phyloP scores from a whole-genome alignment of 768 basidiomycete genomes.

The Coprinopsis strossmayeri region DNA sequence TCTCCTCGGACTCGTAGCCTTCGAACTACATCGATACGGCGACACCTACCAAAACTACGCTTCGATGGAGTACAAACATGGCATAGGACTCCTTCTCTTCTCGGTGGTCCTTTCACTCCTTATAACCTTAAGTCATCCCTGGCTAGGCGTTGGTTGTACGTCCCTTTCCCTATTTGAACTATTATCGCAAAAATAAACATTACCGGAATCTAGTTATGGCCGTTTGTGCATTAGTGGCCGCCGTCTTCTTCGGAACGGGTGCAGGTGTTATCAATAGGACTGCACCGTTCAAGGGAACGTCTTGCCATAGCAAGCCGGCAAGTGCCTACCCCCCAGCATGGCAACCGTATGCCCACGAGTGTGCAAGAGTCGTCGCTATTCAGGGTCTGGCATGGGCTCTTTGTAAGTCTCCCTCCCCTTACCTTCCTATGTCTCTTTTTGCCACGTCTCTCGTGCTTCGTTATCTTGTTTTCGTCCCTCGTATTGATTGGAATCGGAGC shows the following conservation, averaged over 20 bases:
- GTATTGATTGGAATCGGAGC: background rate
- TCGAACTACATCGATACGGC: conserved; percentile 24
- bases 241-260: conserved; percentile 27
- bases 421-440: no score
- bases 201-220: conserved; percentile 20
- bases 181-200: background rate
- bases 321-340: conserved; percentile 18
- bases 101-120: conserved; percentile 20
- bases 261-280: conserved; percentile 23
- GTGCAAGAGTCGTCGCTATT: conserved; percentile 20
- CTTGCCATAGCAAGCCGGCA: conserved; percentile 13
- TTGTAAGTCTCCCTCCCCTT: background rate
- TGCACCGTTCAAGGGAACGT: conserved; percentile 21
- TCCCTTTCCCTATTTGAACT: conserved; percentile 2
- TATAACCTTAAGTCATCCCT: conserved; percentile 19
- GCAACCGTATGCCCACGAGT: conserved; percentile 20
- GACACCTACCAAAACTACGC: conserved; percentile 20
- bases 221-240: conserved; percentile 20
- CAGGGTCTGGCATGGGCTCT: conserved; percentile 25
- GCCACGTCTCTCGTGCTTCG: no score
- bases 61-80: conserved; percentile 22
- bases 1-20: conserved; percentile 23
- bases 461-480: background rate
- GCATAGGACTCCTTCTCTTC: conserved; percentile 22
- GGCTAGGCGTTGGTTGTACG: conserved; percentile 20